Percentiles rank a stretch among this genome's conserved stretches.
phyloP scores from a whole-genome alignment of 1,284 basidiomycete species.

The Jaminaea rosea region DNA sequence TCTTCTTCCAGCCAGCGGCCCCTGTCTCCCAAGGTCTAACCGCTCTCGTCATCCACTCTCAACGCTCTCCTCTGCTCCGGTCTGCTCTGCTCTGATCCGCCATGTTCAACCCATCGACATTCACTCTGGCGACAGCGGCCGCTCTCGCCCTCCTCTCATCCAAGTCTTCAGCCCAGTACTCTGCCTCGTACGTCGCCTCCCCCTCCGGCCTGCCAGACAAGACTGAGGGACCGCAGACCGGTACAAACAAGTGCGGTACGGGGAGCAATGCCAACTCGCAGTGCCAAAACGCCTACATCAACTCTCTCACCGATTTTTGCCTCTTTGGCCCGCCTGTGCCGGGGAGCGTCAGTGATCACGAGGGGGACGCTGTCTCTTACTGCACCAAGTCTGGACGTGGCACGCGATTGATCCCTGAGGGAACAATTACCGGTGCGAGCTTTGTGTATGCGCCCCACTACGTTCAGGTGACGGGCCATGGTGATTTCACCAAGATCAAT shows the following conservation, averaged over 20 bases:
- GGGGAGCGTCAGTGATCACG: constrained; percentile 21
- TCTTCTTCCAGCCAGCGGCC: too few species aligned
- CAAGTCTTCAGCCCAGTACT: constrained; percentile 1
- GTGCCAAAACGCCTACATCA: constrained; percentile 41
- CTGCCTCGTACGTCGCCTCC: constrained; percentile 3
- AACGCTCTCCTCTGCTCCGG: too few species aligned
- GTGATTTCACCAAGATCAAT: constrained; percentile 45
- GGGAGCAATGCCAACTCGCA: constrained; percentile 16
- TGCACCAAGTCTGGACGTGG: constrained; percentile 53
- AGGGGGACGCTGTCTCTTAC: constrained; percentile 63
- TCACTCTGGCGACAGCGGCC: neutral
- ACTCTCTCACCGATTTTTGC: constrained; percentile 37
- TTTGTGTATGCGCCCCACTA: constrained; percentile 60
- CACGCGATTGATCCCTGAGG: constrained; percentile 67
- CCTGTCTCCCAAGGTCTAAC: too few species aligned
- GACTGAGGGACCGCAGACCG: constrained; percentile 33
- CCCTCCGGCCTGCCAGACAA: constrained; percentile 24
- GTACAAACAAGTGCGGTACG: constrained; percentile 34
- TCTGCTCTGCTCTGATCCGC: too few species aligned
- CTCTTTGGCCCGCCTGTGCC: constrained; percentile 27
- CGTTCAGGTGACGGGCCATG: constrained; percentile 58
- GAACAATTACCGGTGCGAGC: constrained; percentile 63
- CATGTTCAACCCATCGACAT: too few species aligned
- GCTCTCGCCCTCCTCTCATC: neutral
- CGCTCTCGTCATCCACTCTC: too few species aligned